Base-by-base conservation (phyloP, 495 filamentous ascomycete species). In the Monascus purpureus region DNA sequence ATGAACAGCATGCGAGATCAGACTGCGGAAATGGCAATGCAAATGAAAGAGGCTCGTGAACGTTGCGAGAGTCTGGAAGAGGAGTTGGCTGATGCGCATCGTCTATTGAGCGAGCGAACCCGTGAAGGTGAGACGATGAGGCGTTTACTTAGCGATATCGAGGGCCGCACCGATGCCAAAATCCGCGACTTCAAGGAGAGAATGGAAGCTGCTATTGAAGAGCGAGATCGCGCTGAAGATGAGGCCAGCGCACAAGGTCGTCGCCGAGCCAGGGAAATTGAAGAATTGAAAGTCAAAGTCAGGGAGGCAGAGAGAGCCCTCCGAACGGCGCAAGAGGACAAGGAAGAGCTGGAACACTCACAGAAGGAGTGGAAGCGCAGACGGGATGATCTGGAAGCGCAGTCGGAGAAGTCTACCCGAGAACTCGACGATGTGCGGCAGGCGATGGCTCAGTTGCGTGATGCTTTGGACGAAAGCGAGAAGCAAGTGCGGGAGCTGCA, bases 121-220 rank as follows among this genome's bases (percentile, higher is more conserved):
- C 74, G 90, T 14, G 92, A 97, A 55, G 83, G 75, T 2, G 88
- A 97, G 53, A 95, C 84, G 1, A 95, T 97, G 88, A 72, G 90
- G 23, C 67, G 85, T 15, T 63, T 96, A 29, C 64, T 97, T 6
- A 77, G 75, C 28, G 90, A 96, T 35, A 83, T 84, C 14, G 86
- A 95, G 48, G 67, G 79, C 34, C 69, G 83, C 25, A 69, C 90
- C 8, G 86, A 93, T 22, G 58, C 64, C 22, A 80, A 82, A 45
- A 66, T 83, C 4, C 73, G 82, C 17, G 92, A 96, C 41, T 86
- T 93, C 73, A 79, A 85, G 44, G 79, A 86, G 42, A 70, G 75
- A 12, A 80, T 95, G 73, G 90, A 96, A 37, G 63, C 77, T 0
- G 84, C 84, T 0, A 66, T 88, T 29, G 85, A 95, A 48, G 90